These are phyloP conservation scores for Phoma sp. DNA, from an alignment of 2,329 filamentous ascomycete species.

Conservation along the genomic window DNA sequence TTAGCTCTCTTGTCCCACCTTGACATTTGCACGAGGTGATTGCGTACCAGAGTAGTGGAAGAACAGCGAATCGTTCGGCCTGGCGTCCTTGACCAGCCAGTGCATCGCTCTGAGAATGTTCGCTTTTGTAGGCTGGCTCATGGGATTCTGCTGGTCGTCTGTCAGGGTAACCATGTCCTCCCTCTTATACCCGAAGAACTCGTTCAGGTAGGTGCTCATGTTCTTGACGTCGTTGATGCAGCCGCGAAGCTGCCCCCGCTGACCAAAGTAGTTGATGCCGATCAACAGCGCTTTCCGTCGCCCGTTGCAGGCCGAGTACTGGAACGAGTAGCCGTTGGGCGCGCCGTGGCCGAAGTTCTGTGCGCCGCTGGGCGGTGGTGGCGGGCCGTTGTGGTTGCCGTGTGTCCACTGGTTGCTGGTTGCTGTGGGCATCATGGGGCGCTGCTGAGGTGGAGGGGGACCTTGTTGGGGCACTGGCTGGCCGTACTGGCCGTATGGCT, in stretches of 20 bases:
- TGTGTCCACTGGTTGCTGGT: constrained; percentile 50
- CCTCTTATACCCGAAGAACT: constrained; percentile 88
- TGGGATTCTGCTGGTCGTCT: constrained; percentile 95
- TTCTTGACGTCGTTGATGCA: constrained; percentile 99
- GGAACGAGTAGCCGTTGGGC: constrained; percentile 79
- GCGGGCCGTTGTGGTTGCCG: constrained; percentile 65
- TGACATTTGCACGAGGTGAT: neutral
- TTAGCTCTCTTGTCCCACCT: neutral
- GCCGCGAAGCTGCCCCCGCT: constrained; percentile 86
- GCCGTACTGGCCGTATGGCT: constrained; percentile 39
- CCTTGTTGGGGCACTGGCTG: constrained; percentile 29
- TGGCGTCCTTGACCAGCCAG: constrained; percentile 93
- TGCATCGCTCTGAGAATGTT: constrained; percentile 97
- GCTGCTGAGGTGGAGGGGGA: constrained; percentile 30
- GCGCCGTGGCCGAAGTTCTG: constrained; percentile 70
- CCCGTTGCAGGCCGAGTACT: constrained; percentile 91
- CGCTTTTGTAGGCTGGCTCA: constrained; percentile 95
- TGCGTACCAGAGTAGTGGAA: constrained; percentile 91
- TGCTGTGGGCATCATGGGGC: constrained; percentile 59
- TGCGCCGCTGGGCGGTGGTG: constrained; percentile 67
- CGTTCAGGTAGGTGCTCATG: constrained; percentile 89
- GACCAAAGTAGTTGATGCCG: constrained; percentile 96
- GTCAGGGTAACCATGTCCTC: constrained; percentile 98
- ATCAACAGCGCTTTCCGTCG: constrained; percentile 88
- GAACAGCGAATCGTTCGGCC: constrained; percentile 91